Percentiles rank a stretch among this genome's conserved stretches.
These are phyloP conservation scores for Babesia microti DNA, from an alignment of 169 alveolate genomes.

Conservation along the genomic window DNA sequence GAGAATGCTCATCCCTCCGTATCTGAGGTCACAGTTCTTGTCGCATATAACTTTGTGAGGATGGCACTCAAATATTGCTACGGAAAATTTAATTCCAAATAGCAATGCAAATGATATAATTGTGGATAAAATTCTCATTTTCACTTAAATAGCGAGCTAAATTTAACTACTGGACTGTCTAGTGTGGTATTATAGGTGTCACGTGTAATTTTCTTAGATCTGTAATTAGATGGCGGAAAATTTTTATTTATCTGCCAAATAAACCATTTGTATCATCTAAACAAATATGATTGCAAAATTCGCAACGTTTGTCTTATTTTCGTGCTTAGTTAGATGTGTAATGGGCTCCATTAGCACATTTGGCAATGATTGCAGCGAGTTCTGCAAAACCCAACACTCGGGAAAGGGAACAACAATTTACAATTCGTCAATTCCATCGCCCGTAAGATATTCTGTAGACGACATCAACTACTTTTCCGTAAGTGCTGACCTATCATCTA, in stretches of 20 bases:
- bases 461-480: constrained; percentile 13
- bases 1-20: constrained; percentile 10
- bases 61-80: constrained; percentile 11
- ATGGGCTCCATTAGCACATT: constrained; percentile 3
- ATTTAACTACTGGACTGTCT: neutral
- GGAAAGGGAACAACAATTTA: constrained; percentile 1
- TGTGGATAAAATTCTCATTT: constrained; percentile 1
- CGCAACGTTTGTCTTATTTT: too few species aligned
- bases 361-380: constrained; percentile 7
- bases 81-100: neutral
- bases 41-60: constrained; percentile 8
- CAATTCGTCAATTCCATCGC: constrained; percentile 1
- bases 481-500: constrained; percentile 1
- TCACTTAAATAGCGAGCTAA: neutral
- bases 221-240: too few species aligned
- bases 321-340: too few species aligned
- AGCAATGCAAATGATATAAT: constrained; percentile 1
- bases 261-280: too few species aligned
- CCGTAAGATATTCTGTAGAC: constrained; percentile 8
- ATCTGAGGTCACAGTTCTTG: constrained; percentile 10
- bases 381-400: constrained; percentile 7
- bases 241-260: too few species aligned
- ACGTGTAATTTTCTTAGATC: neutral
- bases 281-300: too few species aligned
- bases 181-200: neutral